phyloP scores from a whole-genome alignment of 352 stramenopile genomes.

The Globisporangium orthogonon region DNA sequence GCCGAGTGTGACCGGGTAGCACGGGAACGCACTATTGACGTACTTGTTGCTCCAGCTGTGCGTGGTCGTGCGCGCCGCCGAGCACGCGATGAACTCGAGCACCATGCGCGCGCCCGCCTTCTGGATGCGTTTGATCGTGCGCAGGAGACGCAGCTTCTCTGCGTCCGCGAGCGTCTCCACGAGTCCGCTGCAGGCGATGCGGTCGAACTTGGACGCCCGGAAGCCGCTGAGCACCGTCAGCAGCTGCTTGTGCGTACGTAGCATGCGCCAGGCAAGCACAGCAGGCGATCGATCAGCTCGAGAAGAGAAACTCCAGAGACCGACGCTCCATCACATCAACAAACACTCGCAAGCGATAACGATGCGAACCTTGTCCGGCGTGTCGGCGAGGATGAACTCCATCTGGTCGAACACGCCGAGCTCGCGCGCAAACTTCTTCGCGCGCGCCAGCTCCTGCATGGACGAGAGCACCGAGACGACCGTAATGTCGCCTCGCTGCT shows the following conservation, averaged over 20 bases:
- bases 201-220: constrained; percentile 53
- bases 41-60: constrained; percentile 85
- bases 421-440: constrained; percentile 52
- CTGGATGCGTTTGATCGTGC: constrained; percentile 61
- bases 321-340: not conserved
- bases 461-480: constrained; percentile 58
- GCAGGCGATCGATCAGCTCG: not conserved
- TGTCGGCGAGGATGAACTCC: constrained; percentile 66
- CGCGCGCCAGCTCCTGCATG: constrained; percentile 46
- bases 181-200: constrained; percentile 51
- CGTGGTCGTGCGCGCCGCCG: constrained; percentile 53
- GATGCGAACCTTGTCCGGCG: constrained; percentile 35
- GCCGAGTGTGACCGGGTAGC: constrained; percentile 45
- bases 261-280: not conserved
- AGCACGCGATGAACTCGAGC: constrained; percentile 66
- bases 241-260: constrained; percentile 17
- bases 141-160: constrained; percentile 46
- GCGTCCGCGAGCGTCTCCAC: constrained; percentile 40
- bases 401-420: constrained; percentile 53
- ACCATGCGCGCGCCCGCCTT: constrained; percentile 40
- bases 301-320: not conserved
- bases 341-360: not conserved
- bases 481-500: constrained; percentile 33
- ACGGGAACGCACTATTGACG: constrained; percentile 58
- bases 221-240: constrained; percentile 52